phyloP scores from a whole-genome alignment of 2,329 filamentous ascomycete genomes.

The Fusarium sp. region DNA sequence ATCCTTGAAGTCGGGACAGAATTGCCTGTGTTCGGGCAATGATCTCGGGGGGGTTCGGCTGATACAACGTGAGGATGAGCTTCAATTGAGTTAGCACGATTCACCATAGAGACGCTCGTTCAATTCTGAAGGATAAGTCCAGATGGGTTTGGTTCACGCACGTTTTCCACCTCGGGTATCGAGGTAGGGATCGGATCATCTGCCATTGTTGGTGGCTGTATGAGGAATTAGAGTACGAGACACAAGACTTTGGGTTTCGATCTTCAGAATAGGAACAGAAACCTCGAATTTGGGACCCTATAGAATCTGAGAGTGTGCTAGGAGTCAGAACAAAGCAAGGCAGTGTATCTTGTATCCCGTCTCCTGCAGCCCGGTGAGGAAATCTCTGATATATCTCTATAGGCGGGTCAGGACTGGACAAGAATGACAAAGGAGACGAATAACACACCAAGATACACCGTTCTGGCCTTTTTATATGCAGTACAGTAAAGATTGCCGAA shows the following conservation, averaged over 20 bases:
- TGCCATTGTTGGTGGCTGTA: slow-evolving; percentile 22
- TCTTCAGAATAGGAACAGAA: neutral
- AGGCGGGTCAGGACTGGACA: neutral
- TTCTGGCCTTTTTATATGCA: neutral
- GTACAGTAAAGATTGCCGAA: neutral
- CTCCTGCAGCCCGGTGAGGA: neutral
- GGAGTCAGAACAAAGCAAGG: neutral
- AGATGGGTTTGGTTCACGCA: slow-evolving; percentile 14
- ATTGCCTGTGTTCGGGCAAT: slow-evolving; percentile 75
- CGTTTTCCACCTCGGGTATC: slow-evolving; percentile 41
- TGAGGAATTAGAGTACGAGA: neutral
- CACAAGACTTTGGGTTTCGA: neutral
- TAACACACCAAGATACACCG: neutral
- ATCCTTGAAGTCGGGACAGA: slow-evolving; percentile 84
- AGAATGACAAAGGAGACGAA: neutral
- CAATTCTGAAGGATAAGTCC: neutral
- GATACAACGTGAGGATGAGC: slow-evolving; percentile 69
- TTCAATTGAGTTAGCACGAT: slow-evolving; percentile 43
- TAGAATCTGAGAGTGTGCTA: neutral
- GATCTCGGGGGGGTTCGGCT: slow-evolving; percentile 63
- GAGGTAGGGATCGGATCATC: slow-evolving; percentile 35
- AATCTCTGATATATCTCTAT: neutral
- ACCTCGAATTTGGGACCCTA: neutral
- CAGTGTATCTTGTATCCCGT: neutral
- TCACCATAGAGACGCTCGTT: neutral